phyloP scores from a whole-genome alignment of 148 eudicot genomes.

The Simmondsia chinensis region DNA sequence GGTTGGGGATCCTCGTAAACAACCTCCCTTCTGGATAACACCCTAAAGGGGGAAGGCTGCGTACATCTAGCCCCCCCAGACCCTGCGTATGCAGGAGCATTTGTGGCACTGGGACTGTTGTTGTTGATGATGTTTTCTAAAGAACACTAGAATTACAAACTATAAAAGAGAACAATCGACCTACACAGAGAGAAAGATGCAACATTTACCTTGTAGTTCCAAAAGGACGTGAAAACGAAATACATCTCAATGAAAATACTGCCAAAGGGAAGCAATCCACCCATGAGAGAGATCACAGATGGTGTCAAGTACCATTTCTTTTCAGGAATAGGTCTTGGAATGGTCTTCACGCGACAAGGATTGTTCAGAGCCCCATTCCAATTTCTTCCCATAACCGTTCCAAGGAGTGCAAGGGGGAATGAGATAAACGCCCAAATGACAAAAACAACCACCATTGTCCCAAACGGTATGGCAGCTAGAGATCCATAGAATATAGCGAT shows the following conservation, averaged over 20 bases:
- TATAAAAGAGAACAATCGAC: background rate
- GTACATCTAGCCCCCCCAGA: no score
- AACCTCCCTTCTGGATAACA: no score
- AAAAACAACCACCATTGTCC: constrained; percentile 77
- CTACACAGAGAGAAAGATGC: background rate
- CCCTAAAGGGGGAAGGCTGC: no score
- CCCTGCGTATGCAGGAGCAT: no score
- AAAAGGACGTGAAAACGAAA: constrained; percentile 69
- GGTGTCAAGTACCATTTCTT: constrained; percentile 91
- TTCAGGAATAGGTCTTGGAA: constrained; percentile 82
- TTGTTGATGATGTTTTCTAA: no score
- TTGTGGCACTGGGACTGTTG: no score
- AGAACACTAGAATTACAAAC: no score
- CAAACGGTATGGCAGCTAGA: constrained; percentile 80
- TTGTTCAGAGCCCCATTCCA: constrained; percentile 73
- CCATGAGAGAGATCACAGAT: constrained; percentile 66
- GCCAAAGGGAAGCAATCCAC: constrained; percentile 80
- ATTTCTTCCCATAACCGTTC: constrained; percentile 77
- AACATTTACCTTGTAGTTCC: constrained; percentile 75
- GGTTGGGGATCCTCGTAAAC: no score
- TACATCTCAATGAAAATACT: constrained; percentile 86
- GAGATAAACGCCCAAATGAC: constrained; percentile 83
- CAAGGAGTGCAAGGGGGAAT: constrained; percentile 82
- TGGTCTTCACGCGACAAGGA: constrained; percentile 79
- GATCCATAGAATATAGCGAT: constrained; percentile 80